Conservation (phyloP, 441 rosid species). For the Adansonia grandidieri region DNA sequence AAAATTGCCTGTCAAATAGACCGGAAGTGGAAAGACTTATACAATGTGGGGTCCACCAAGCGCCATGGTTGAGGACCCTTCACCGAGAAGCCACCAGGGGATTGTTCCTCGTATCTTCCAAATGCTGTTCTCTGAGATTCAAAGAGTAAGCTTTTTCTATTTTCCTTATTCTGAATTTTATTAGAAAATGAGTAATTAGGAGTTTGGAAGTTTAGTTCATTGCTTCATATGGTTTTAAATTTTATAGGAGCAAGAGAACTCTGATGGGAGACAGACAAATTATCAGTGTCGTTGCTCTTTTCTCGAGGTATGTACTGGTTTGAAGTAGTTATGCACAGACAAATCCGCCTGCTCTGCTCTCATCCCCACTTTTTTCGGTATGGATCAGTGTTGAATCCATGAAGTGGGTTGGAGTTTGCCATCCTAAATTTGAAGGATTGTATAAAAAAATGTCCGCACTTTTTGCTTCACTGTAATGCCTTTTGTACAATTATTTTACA, state of each 20-base stretch:
- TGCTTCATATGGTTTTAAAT: conserved; percentile 22
- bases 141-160: conserved; percentile 51
- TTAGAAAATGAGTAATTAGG: not conserved
- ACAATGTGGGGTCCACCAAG: conserved; percentile 97
- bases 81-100: conserved; percentile 76
- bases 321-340: not conserved
- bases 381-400: not conserved
- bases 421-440: not conserved
- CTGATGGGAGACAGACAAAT: conserved; percentile 67
- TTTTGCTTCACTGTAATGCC: not conserved
- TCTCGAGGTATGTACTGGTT: conserved; percentile 68
- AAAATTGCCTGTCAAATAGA: conserved; percentile 42
- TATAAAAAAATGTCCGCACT: not conserved
- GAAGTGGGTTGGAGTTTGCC: not conserved
- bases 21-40: conserved; percentile 94
- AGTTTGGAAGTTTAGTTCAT: not conserved
- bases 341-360: no score
- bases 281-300: conserved; percentile 96
- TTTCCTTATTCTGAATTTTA: conserved; percentile 9
- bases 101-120: conserved; percentile 86
- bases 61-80: conserved; percentile 84
- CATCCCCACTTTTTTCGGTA: not conserved
- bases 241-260: conserved; percentile 67
- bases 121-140: conserved; percentile 75
- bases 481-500: conserved; percentile 34